Evolutionary conservation across 2,329 filamentous ascomycete species (phyloP), one percentile per base, ranked within the genome.

Genomic region (Pseudocercospora macadamiae): DNA sequence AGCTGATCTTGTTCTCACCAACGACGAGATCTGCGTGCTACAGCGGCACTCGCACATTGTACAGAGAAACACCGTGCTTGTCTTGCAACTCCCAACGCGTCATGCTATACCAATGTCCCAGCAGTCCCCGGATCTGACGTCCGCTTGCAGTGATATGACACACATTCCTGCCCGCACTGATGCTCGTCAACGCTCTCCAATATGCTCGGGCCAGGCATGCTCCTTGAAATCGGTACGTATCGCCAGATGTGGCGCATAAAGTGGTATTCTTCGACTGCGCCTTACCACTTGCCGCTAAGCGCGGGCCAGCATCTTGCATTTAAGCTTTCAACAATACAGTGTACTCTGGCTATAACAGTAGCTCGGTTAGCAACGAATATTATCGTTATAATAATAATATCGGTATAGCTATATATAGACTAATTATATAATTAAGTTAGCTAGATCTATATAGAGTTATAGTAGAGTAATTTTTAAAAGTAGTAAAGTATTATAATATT

Each of bases 251-350:
- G 59, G 59, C 59, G 59, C 55, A 45, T 49, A 44, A 25, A 18
- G 16, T 18, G 54, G 49, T 18, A 9, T 16, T 42, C 42, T 28
- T 32, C 18, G 21, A 37, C 34, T 30, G 16, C 56, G 48, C 60
- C 45, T 47, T 54, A 23, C 56, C 54, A 32, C 34, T 55, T 54
- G 48, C 37, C 57, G 60, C 36, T 56, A 59, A 60, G 60, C 57
- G 60, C 60, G 54, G 42, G 6, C 55, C 39, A 47, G 25, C 14
- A 28, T 30, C n/a, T 10, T 16, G 26, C 36, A 23, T 19, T 51
- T 51, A 57, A 57, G 54, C 54, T 57, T 49, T 57, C 45, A 47
- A 47, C 34, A 44, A 4, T 52, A 55, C 36, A 23, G n/a, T 58
- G 37, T 34, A 61, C 4, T 16, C 34, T 37, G 12, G 2, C 18